Base-by-base conservation (phyloP, 192 early-diverging fungal species). In the Mortierella claussenii region DNA sequence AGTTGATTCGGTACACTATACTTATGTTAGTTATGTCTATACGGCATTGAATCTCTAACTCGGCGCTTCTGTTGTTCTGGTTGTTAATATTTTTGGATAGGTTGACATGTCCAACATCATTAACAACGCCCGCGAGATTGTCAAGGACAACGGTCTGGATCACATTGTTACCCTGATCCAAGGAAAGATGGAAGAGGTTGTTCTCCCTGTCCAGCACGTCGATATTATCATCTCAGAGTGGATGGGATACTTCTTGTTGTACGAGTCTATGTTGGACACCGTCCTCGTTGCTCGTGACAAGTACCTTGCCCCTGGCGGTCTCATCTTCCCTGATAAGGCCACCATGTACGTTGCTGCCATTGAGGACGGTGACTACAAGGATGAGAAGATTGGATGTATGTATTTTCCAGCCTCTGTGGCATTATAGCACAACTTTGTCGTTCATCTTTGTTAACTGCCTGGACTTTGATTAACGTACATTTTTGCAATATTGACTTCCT, bases 201-300 rank as follows among this genome's bases (percentile, higher is more conserved):
- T 73, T 30, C 73, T 96, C 2, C 94, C 94, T 13, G 92, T 93
- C 9, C 70, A 83, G 30, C 79, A 82, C 21, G 94, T 96, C 13
- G 94, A 96, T 51, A 89, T 94, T 31, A 95, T 96, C 68, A 86
- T 96, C 9, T 93, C 92, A 2, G 94, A 96, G 71, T 96, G 94
- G 94, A 96, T 96, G 94, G 94, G 94, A 13, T 95, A 95, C 79
- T 95, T 95, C 69, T 82, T 95, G 24, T 78, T 96, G 30, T 96
- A 90, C 79, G 94, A 96, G 75, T 91, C 91, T 56, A 96, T 96
- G 94, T 81, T 96, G 56, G 94, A 96, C 74, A 93, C 93, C 2
- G 94, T 96, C 20, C 78, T 96, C 27, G 85, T 87, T 27, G 94
- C 94, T 6, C 86, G 94, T 51, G 92, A 96, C 81, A 84, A 88